Base-by-base conservation (phyloP, 2,329 filamentous ascomycete species). In the Aspergillus sp. region DNA sequence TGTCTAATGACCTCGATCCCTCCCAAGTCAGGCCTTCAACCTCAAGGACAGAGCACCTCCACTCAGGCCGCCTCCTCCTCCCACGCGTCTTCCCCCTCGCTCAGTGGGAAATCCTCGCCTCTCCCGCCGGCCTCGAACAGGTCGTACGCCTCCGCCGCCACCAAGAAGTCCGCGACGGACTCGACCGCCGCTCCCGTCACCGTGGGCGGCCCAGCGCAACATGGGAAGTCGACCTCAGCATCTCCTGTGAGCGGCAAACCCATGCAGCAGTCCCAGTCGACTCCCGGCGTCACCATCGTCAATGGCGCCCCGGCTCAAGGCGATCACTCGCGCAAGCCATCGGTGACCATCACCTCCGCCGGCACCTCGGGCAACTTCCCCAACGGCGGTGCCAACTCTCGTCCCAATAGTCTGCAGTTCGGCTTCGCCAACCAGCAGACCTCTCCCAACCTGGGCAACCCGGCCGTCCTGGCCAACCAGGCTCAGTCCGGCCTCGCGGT, bases 311-410 rank as follows among this genome's bases (percentile, higher is more conserved):
- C 72, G 53, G 69, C 71, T 44, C 66, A 72, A 50, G 79, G 79
- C 62, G 86, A 90, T 63, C 92, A 97, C 77, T 82, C 80, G 68
- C 85, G 90, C 70, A 96, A 95, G 76, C 85, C 86, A 59, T 96
- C 93, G 16, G 88, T 96, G 66, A 95, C 92, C 65, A 96, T 96
- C 79, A 91, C 84, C 72, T 87, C 90, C 63, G 88, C 89, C 68
- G 89, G 88, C 62, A 83, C 89, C 51, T 88, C 82, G 62, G 86
- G 86, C 67, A 89, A 85, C 71, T 83, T 86, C 55, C 81, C 87
- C 63, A 95, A 95, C 79, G 90, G 90, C 64, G 88, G 84, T 51
- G 80, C 82, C 51, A 82, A 84, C 19, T 73, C 68, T 62, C 75
- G 78, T 52, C 70, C 78, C 57, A 81, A 76, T 65, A 74, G 79